A percentile compares a stretch with the other conserved stretches of the same genome.
These are phyloP conservation scores for Microdochium trichocladiopsis DNA, from an alignment of 2,329 filamentous ascomycete genomes.

Conservation along the genomic window DNA sequence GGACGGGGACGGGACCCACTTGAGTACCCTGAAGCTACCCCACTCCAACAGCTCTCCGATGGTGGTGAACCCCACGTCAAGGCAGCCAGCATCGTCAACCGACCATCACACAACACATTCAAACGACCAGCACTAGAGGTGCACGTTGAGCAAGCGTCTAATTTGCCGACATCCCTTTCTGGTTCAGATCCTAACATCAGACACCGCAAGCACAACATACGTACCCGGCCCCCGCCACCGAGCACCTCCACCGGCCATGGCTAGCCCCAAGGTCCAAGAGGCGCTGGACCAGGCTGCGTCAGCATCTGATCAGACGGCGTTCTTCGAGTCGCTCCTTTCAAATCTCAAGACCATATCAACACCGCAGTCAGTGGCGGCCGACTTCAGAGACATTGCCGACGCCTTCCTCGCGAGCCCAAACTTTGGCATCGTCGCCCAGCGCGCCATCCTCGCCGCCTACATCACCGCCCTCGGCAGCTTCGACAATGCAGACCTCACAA, in stretches of 20 bases:
- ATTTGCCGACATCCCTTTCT: too few species aligned
- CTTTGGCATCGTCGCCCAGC: slow-evolving; percentile 69
- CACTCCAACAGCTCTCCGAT: neutral
- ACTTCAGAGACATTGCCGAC: slow-evolving; percentile 62
- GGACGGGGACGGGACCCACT: neutral
- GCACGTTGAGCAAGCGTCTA: too few species aligned
- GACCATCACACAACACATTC: neutral
- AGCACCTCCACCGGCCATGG: neutral
- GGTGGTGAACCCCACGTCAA: neutral
- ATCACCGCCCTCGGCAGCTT: slow-evolving; percentile 55
- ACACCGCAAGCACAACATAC: too few species aligned
- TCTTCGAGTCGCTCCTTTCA: slow-evolving; percentile 3
- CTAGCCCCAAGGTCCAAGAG: neutral
- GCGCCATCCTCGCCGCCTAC: slow-evolving; percentile 63
- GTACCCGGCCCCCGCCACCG: too few species aligned
- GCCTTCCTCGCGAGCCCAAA: slow-evolving; percentile 56
- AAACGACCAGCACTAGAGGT: neutral
- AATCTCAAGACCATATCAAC: slow-evolving; percentile 33
- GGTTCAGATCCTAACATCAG: too few species aligned
- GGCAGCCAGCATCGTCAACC: neutral
- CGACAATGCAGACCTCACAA: slow-evolving; percentile 57
- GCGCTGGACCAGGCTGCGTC: neutral
- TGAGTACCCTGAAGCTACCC: neutral
- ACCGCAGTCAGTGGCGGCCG: slow-evolving; percentile 31
- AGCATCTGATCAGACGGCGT: neutral